These are phyloP conservation scores for Avena atlantica DNA, from an alignment of 176 grass and related monocot species.

Conservation along the genomic window DNA sequence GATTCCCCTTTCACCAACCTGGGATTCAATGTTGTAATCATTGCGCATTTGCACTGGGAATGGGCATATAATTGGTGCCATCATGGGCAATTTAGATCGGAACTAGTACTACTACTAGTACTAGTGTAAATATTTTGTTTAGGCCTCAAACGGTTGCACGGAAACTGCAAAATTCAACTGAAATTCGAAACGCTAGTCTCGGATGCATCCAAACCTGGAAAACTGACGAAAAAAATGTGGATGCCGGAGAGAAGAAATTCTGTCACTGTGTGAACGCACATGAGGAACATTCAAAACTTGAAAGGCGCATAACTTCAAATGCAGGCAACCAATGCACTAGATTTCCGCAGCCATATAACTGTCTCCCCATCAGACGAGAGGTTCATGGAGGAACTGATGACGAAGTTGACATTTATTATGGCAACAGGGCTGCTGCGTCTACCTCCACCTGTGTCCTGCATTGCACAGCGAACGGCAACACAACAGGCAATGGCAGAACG, in stretches of 20 bases:
- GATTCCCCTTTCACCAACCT: not conserved
- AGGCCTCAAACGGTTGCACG: too few species aligned
- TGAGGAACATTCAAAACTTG: not conserved
- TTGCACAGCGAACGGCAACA: not conserved
- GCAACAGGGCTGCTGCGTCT: not conserved
- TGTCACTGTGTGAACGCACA: slow-evolving; percentile 7
- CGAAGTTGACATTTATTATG: slow-evolving; percentile 19
- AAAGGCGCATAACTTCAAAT: too few species aligned
- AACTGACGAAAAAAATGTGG: not conserved
- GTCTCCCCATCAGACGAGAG: not conserved
- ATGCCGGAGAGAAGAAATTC: not conserved
- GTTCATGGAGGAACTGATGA: not conserved
- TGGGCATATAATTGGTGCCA: slow-evolving; percentile 19
- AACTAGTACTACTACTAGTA: not conserved
- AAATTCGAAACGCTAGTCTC: not conserved
- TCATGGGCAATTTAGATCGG: not conserved
- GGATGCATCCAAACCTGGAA: not conserved
- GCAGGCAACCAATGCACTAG: too few species aligned
- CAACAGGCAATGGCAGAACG: not conserved
- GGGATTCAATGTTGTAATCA: not conserved
- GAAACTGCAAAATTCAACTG: too few species aligned
- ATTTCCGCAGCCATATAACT: not conserved
- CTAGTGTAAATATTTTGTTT: not conserved
- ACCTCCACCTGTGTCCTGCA: not conserved
- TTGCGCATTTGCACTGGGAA: not conserved